A percentile compares a stretch with the other conserved stretches of the same genome.
Evolutionary conservation across 805 yeast genomes (phyloP).

Genomic region (Candida insectorum): DNA sequence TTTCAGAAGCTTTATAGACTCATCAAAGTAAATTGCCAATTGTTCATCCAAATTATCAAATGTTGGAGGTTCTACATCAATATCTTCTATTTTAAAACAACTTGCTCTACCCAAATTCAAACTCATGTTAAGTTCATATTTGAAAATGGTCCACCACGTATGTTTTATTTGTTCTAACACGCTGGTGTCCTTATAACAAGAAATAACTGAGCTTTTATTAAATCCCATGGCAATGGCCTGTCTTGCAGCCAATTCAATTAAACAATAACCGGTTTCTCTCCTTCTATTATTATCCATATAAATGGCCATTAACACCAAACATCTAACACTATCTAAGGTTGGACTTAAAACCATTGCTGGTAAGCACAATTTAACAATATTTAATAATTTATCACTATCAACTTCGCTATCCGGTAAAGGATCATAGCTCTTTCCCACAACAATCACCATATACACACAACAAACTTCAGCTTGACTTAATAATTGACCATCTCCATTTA

Average conservation of each 20-base stretch:
- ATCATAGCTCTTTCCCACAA: conserved; percentile 28
- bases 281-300: conserved; percentile 43
- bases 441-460: conserved; percentile 39
- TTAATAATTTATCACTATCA: conserved; percentile 11
- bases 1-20: background rate
- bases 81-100: conserved; percentile 3
- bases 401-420: conserved; percentile 18
- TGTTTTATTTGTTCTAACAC: conserved; percentile 34
- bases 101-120: conserved; percentile 9
- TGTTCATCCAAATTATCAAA: background rate
- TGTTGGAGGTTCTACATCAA: conserved; percentile 3
- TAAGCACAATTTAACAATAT: conserved; percentile 39
- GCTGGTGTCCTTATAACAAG: background rate
- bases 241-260: conserved; percentile 45
- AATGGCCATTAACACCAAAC: conserved; percentile 40
- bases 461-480: conserved; percentile 24
- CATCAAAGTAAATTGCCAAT: background rate
- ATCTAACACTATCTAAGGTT: conserved; percentile 41
- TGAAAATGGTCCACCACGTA: conserved; percentile 43
- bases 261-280: conserved; percentile 47
- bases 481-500: background rate
- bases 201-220: conserved; percentile 29
- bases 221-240: conserved; percentile 47
- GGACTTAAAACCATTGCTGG: conserved; percentile 46
- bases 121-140: conserved; percentile 24